These are phyloP conservation scores for Pseudoneurospora amorphoporcata DNA, from an alignment of 495 filamentous ascomycete genomes.

Conservation along the genomic window DNA sequence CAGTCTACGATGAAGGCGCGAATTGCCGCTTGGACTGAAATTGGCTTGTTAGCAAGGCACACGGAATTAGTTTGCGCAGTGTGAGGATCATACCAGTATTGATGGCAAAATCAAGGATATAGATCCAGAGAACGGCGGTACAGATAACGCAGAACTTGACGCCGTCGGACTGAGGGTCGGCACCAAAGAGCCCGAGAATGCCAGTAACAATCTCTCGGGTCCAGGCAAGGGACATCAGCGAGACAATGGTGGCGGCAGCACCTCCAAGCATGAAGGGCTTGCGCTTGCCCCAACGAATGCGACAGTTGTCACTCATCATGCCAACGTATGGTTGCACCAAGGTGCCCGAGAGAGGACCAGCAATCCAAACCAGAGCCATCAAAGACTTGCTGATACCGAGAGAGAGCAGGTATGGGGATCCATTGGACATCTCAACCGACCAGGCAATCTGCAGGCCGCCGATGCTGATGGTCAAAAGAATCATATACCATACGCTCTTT, in stretches of 20 bases:
- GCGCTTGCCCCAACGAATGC: slow-evolving; percentile 68
- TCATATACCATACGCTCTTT: slow-evolving; percentile 73
- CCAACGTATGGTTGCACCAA: slow-evolving; percentile 92
- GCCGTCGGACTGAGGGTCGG: slow-evolving; percentile 45
- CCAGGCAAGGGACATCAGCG: slow-evolving; percentile 72
- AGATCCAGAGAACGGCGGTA: slow-evolving; percentile 71
- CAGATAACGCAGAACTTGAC: slow-evolving; percentile 54
- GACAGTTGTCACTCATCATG: slow-evolving; percentile 80
- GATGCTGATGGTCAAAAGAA: slow-evolving; percentile 73
- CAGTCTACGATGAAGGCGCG: slow-evolving; percentile 87
- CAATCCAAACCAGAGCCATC: slow-evolving; percentile 92
- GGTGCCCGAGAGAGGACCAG: slow-evolving; percentile 73
- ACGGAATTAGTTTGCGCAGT: background rate
- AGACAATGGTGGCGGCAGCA: slow-evolving; percentile 57
- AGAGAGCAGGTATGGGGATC: slow-evolving; percentile 58
- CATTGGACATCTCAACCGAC: slow-evolving; percentile 83
- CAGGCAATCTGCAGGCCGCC: slow-evolving; percentile 89
- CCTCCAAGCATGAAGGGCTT: slow-evolving; percentile 83
- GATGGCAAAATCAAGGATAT: slow-evolving; percentile 80
- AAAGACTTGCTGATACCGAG: slow-evolving; percentile 85
- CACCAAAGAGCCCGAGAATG: slow-evolving; percentile 62
- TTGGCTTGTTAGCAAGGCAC: background rate
- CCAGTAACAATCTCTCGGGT: slow-evolving; percentile 65
- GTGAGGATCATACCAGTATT: slow-evolving; percentile 58
- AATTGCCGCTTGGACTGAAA: slow-evolving; percentile 71